Evolutionary conservation across 331 rosid species (phyloP).

Genomic region (Dryas integrifolia): DNA sequence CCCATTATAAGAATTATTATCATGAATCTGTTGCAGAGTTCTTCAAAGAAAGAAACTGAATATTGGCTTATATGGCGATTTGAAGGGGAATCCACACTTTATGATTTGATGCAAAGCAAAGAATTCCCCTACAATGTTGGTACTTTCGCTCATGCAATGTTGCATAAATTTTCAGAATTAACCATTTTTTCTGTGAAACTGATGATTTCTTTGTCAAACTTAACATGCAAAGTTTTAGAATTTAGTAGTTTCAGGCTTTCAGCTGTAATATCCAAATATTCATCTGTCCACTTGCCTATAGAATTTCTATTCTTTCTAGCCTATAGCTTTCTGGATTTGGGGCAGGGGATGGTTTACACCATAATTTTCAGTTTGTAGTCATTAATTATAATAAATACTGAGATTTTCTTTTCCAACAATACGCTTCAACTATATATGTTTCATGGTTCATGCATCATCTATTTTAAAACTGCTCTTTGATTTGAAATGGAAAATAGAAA

Average conservation of each 20-base stretch:
- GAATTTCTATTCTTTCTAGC: neutral
- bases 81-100: slow-evolving; percentile 79
- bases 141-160: slow-evolving; percentile 37
- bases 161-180: neutral
- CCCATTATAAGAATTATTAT: slow-evolving; percentile 18
- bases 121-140: slow-evolving; percentile 95
- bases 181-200: neutral
- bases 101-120: slow-evolving; percentile 79
- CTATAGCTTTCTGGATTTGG: too few relatives aligned
- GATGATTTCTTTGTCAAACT: slow-evolving; percentile 11
- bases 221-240: neutral
- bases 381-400: too few relatives aligned
- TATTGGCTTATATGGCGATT: slow-evolving; percentile 94
- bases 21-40: slow-evolving; percentile 47
- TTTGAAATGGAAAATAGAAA: neutral
- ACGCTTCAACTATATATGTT: neutral
- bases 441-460: neutral
- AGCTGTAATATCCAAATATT: neutral
- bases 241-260: neutral
- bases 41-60: slow-evolving; percentile 65
- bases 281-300: neutral
- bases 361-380: too few relatives aligned
- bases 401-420: neutral
- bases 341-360: too few relatives aligned
- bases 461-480: neutral